Evolutionary conservation across 805 yeast species (phyloP).

Genomic region (Peterozyma xylosa): DNA sequence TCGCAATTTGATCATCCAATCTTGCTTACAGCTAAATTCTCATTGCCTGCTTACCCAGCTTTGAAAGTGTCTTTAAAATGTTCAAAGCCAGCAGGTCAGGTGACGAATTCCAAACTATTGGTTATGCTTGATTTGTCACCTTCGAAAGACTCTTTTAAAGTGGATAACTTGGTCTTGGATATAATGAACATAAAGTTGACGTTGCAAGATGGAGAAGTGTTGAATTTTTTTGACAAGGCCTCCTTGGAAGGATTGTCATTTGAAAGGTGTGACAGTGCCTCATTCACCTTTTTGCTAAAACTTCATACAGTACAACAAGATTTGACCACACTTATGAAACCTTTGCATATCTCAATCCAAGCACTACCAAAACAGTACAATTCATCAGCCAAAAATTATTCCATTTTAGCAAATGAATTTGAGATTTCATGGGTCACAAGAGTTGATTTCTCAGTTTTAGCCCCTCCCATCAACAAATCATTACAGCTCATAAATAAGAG

Average conservation of each 20-base stretch:
- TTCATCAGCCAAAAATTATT: neutral
- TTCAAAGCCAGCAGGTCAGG: slow-evolving; percentile 6
- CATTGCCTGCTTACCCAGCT: slow-evolving; percentile 6
- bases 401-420: slow-evolving; percentile 12
- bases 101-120: slow-evolving; percentile 5
- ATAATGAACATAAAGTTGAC: slow-evolving; percentile 3
- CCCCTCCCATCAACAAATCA: slow-evolving; percentile 5
- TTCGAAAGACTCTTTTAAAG: slow-evolving; percentile 4
- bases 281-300: slow-evolving; percentile 3
- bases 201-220: slow-evolving; percentile 8
- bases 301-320: neutral
- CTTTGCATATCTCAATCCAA: slow-evolving; percentile 5
- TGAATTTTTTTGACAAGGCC: slow-evolving; percentile 1
- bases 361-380: slow-evolving; percentile 1
- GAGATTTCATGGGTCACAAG: slow-evolving; percentile 29
- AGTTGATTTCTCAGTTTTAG: slow-evolving; percentile 19
- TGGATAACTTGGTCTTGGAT: slow-evolving; percentile 2
- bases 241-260: slow-evolving; percentile 1
- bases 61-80: slow-evolving; percentile 7
- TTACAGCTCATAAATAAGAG: neutral
- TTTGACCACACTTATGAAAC: slow-evolving; percentile 3
- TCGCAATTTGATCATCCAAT: neutral
- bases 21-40: slow-evolving; percentile 1
- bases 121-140: slow-evolving; percentile 6
- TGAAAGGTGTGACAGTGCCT: slow-evolving; percentile 1